Evolutionary conservation across 768 basidiomycete genomes (phyloP).

Genomic region (Lyophyllum atratum): DNA sequence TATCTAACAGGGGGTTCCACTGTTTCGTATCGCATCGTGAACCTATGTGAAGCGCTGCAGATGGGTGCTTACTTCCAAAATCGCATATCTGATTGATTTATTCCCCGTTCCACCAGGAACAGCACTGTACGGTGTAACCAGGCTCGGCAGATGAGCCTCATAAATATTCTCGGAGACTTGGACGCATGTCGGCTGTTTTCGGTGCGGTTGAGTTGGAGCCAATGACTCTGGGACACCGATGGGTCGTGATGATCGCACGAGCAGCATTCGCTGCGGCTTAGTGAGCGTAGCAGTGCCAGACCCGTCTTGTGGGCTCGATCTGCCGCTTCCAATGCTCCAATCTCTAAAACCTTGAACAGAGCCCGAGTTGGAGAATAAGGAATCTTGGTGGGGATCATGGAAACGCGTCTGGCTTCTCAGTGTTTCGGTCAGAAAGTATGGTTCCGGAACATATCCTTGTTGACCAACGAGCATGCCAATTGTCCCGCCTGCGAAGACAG

Average conservation of each 20-base stretch:
- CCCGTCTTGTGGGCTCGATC: constrained; percentile 47
- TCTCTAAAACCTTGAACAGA: constrained; percentile 80
- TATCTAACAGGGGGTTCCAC: constrained; percentile 89
- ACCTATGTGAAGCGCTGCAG: constrained; percentile 5
- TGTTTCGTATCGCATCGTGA: constrained; percentile 30
- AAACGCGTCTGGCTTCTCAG: constrained; percentile 84
- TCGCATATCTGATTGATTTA: constrained; percentile 83
- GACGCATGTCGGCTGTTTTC: constrained; percentile 39
- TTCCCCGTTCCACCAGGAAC: constrained; percentile 59
- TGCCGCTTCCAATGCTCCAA: constrained; percentile 67
- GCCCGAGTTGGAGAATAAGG: constrained; percentile 77
- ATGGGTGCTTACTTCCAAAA: constrained; percentile 63
- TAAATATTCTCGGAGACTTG: constrained; percentile 65
- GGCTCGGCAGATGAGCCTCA: constrained; percentile 70
- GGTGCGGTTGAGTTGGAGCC: constrained; percentile 25
- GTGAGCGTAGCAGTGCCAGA: constrained; percentile 22
- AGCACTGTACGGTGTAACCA: constrained; percentile 76
- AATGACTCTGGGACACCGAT: constrained; percentile 51
- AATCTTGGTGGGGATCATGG: constrained; percentile 88
- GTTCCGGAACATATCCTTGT: constrained; percentile 82
- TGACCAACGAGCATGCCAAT: constrained; percentile 85
- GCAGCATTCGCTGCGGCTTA: constrained; percentile 41
- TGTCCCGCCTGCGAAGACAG: constrained; percentile 59
- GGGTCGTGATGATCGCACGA: constrained; percentile 71
- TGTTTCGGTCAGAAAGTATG: constrained; percentile 84